A percentile compares a stretch with the other conserved stretches of the same genome.
Evolutionary conservation across 495 filamentous ascomycete species (phyloP).

Genomic region (Lasiosphaeria hispida): DNA sequence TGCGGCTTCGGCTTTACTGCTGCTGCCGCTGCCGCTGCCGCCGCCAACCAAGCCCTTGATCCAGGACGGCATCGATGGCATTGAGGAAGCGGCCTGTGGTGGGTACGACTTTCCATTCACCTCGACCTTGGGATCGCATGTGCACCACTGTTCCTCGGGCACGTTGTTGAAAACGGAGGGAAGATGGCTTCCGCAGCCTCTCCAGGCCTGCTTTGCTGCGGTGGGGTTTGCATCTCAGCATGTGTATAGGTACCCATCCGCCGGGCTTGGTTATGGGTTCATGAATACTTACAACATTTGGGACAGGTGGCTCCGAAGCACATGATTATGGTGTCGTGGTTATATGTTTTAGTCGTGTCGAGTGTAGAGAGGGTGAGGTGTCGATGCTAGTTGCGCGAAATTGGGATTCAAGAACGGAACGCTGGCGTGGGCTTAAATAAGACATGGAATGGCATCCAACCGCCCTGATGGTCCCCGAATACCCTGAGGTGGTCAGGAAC

Average conservation of each 20-base stretch:
- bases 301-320: conserved; percentile 31
- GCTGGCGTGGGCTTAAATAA: not conserved
- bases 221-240: not conserved
- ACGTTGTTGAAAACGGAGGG: conserved; percentile 58
- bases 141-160: conserved; percentile 57
- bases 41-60: conserved; percentile 27
- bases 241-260: not conserved
- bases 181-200: conserved; percentile 64
- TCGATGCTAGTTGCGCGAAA: not conserved
- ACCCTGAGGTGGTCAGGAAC: not conserved
- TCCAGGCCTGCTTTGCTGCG: conserved; percentile 65
- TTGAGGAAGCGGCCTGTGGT: conserved; percentile 49
- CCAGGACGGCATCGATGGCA: conserved; percentile 10
- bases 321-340: not conserved
- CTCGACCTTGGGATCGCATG: conserved; percentile 58
- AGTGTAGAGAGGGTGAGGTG: not conserved
- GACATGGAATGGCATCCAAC: too few relatives aligned
- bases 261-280: not conserved
- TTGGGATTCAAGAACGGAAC: too few relatives aligned
- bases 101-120: conserved; percentile 61
- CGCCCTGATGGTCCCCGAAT: too few relatives aligned
- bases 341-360: not conserved
- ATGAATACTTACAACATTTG: conserved; percentile 36
- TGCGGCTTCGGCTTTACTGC: conserved; percentile 8
- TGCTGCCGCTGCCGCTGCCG: conserved; percentile 21